Base-by-base conservation (phyloP, 2,329 filamentous ascomycete genomes). In the Cytospora schulzeri region DNA sequence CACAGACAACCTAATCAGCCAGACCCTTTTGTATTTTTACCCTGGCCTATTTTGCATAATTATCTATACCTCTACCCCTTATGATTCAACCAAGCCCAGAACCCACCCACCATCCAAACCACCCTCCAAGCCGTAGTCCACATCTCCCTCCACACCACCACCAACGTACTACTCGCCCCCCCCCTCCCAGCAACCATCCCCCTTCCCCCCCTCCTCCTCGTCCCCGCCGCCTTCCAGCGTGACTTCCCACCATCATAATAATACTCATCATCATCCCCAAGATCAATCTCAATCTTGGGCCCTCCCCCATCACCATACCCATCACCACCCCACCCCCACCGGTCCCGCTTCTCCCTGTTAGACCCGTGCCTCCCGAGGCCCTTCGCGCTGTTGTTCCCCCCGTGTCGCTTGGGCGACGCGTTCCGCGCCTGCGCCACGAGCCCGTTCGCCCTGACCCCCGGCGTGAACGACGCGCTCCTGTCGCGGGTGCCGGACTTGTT, bases 31-130 rank as follows among this genome's bases (percentile, higher is more conserved):
- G 33, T 35, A 35, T 35, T 14, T 15, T 35, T 11, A 35, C 33
- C 33, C 12, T 35, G 33, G 9, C 38, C 19, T 41, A n/a, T n/a
- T 41, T 6, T 19, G n/a, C n/a, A n/a, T n/a, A n/a, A n/a, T n/a
- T n/a, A n/a, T 41, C 15, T 41, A 17, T 19, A 17, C 9, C 3
- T 41, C 17, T 41, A 91, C 68, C 88, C 88, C 71, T 81, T 82
- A 77, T 84, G 86, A 63, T 88, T 80, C 70, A 94, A 76, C 77
- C 87, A 91, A 33, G 80, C 80, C 81, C 91, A 95, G 74, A 88
- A 87, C 17, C 79, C 68, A 53, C 88, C 74, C 24, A 85, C 86
- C 74, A 91, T 83, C 81, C 84, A 86, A 7, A 80, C 81, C 4
- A 93, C 87, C 56, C 84, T 80, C 77, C 85, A 87, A 22, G 88